Evolutionary conservation across 192 early-diverging fungal species (phyloP).

Genomic region (Haplosporangium gracile): DNA sequence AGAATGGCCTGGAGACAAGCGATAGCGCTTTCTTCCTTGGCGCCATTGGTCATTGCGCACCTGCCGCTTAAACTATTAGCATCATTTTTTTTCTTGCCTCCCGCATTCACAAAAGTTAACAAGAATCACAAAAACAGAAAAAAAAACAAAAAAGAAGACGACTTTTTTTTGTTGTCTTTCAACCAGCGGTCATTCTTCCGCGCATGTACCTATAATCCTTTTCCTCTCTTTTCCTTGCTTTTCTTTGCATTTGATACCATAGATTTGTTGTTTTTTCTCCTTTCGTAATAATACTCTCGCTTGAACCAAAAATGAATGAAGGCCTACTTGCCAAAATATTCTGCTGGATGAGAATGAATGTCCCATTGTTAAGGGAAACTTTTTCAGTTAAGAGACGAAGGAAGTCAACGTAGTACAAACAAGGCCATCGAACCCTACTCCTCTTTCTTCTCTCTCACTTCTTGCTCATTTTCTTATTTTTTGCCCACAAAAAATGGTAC

Average conservation of each 20-base stretch:
- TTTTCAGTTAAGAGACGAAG: not conserved
- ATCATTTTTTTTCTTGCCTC: not conserved
- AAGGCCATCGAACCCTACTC: not conserved
- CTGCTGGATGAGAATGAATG: not conserved
- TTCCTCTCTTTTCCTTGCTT: not conserved
- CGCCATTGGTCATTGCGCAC: conserved; percentile 57
- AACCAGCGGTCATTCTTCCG: not conserved
- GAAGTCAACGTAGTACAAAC: not conserved
- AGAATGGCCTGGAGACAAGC: conserved; percentile 59
- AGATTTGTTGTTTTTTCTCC: conserved; percentile 13
- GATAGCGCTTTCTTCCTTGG: conserved; percentile 53
- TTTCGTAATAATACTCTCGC: not conserved
- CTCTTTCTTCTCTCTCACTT: not conserved
- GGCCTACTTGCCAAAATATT: not conserved
- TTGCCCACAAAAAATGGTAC: no score
- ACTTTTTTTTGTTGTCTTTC: not conserved
- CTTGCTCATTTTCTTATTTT: no score
- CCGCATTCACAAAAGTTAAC: not conserved
- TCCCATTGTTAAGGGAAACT: not conserved
- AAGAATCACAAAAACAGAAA: not conserved
- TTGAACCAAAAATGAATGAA: not conserved
- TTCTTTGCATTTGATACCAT: conserved; percentile 14
- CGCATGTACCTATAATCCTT: not conserved
- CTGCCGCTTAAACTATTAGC: conserved; percentile 56
- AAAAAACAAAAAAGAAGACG: not conserved